Conservation (phyloP, 2,329 filamentous ascomycete genomes). For the Zymoseptoria ardabiliae region DNA sequence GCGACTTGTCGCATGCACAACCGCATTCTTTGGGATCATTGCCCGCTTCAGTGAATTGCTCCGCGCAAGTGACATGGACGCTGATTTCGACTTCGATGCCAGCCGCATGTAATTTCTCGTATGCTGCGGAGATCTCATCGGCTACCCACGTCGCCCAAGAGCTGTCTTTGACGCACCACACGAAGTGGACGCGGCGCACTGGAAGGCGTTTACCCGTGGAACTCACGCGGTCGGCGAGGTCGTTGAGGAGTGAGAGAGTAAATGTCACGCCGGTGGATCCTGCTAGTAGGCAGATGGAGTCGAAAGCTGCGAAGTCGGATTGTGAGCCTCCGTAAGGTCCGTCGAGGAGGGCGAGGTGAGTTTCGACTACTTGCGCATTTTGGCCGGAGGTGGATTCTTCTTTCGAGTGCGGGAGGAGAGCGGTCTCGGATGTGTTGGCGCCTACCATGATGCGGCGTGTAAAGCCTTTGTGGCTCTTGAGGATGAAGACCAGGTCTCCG, state of each 20-base stretch:
- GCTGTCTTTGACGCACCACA: slow-evolving; percentile 23
- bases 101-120: slow-evolving; percentile 10
- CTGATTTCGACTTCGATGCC: slow-evolving; percentile 18
- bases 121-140: slow-evolving; percentile 15
- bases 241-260: slow-evolving; percentile 20
- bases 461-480: slow-evolving; percentile 25
- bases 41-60: slow-evolving; percentile 15
- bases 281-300: slow-evolving; percentile 21
- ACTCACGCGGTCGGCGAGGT: slow-evolving; percentile 19
- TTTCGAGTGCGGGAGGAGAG: slow-evolving; percentile 13
- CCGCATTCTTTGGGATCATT: slow-evolving; percentile 15
- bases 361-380: slow-evolving; percentile 8
- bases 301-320: slow-evolving; percentile 22
- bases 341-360: slow-evolving; percentile 18
- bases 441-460: slow-evolving; percentile 21
- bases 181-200: slow-evolving; percentile 16
- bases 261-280: slow-evolving; percentile 26
- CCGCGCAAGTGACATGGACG: slow-evolving; percentile 22
- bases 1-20: slow-evolving; percentile 21
- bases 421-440: slow-evolving; percentile 16
- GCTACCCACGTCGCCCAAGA: slow-evolving; percentile 16
- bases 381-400: slow-evolving; percentile 6
- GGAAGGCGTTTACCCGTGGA: slow-evolving; percentile 14
- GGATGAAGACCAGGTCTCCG: slow-evolving; percentile 23
- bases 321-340: slow-evolving; percentile 22